These are phyloP conservation scores for Coelastrella sp. DNA, from an alignment of 139 green algal species.

Conservation along the genomic window DNA sequence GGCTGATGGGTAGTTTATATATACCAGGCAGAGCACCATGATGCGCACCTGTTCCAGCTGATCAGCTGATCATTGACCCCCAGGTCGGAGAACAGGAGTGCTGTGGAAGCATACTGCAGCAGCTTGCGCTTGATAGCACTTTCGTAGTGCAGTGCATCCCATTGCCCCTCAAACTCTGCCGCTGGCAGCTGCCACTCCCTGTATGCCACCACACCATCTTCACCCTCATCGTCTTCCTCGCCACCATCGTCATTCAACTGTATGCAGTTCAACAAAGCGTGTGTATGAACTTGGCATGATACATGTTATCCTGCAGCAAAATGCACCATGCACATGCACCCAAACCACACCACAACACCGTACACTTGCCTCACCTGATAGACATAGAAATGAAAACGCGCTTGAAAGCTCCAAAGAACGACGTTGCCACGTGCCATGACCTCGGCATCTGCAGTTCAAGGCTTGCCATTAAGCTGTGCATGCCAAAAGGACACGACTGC, in stretches of 20 bases:
- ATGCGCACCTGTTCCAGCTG: constrained; percentile 81
- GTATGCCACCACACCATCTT: constrained; percentile 76
- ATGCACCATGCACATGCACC: neutral
- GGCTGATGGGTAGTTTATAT: too few relatives aligned
- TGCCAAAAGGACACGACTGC: too few relatives aligned
- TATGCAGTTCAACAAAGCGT: too few relatives aligned
- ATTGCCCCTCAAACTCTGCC: constrained; percentile 76
- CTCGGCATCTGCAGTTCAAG: constrained; percentile 24
- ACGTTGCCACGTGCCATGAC: neutral
- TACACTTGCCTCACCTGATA: constrained; percentile 46
- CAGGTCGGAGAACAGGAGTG: constrained; percentile 87
- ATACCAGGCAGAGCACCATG: neutral
- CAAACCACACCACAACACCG: neutral
- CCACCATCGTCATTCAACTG: constrained; percentile 76
- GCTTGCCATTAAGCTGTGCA: too few relatives aligned
- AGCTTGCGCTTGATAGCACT: constrained; percentile 81
- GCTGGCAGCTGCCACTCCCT: constrained; percentile 84
- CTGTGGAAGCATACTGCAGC: constrained; percentile 85
- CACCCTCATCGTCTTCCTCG: constrained; percentile 84
- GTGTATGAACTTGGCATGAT: too few relatives aligned
- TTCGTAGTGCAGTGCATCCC: constrained; percentile 90
- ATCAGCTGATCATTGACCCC: constrained; percentile 86
- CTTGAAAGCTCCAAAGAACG: constrained; percentile 55
- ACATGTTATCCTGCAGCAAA: neutral
- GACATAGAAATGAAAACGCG: constrained; percentile 39